Base-by-base conservation (phyloP, 2,329 filamentous ascomycete genomes). In the Calonectria fujianensis region DNA sequence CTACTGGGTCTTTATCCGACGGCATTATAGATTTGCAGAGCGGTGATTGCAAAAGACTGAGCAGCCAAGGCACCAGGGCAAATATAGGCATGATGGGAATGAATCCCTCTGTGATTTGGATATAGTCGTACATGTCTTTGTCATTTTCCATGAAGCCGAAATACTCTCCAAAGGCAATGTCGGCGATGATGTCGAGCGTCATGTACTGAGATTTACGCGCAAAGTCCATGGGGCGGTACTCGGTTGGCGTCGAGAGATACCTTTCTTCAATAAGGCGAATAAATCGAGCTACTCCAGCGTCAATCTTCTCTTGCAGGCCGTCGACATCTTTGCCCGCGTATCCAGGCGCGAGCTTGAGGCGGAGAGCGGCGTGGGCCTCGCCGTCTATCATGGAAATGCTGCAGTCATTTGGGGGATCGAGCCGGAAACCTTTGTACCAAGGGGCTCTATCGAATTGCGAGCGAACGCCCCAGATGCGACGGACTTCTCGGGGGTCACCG, bases 141-240 rank as follows among this genome's bases (percentile, higher is more conserved):
- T 74, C 69, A 8, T 45, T 48, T 4, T 72, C 73, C 64, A 72
- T 72, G n/a, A 69, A 74, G 48, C 69, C 69, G 51, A 74, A 74
- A 3, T 64, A 2, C 41, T 72, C 64, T 6, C 64, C 73, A 59
- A 65, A 72, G 4, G 54, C 69, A 27, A 74, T 74, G 4, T 68
- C 64, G n/a, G 48, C 57, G 24, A 72, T 74, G 37, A 65, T 57
- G 16, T 74, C 64, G 31, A 74, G 64, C 14, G 64, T 72, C 39
- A 74, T 69, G 27, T 65, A 72, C 48, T 69, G 69, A 1, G 37
- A 18, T 20, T 72, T 72, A 11, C 57, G 48, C 4, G 64, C 64
- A 59, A 74, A 68, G 9, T 72, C 69, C 20, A 72, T 48, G 2
- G 69, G 54, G 9, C 54, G 54, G 41, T 57, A 69, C 1, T 72